Evolutionary conservation across 139 green algal genomes (phyloP).

Genomic region (Chara braunii): DNA sequence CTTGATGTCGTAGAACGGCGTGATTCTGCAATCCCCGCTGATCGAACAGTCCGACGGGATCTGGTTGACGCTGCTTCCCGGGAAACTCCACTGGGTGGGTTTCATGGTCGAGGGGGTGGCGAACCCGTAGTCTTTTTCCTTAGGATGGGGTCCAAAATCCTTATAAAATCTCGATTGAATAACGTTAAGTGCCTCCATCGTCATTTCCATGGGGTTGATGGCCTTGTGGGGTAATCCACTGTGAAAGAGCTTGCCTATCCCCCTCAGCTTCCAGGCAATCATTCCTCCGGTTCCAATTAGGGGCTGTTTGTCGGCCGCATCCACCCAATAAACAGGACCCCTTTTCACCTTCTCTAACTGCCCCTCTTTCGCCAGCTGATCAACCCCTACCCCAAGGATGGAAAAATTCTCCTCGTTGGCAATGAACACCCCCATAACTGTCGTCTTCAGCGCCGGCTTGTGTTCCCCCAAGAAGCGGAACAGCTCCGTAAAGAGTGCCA

Average conservation of each 20-base stretch:
- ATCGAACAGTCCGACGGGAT: slow-evolving; percentile 63
- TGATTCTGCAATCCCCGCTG: slow-evolving; percentile 49
- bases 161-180: slow-evolving; percentile 54
- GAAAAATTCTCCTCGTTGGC: slow-evolving; percentile 66
- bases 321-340: slow-evolving; percentile 53
- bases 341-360: slow-evolving; percentile 49
- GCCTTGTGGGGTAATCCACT: slow-evolving; percentile 57
- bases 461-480: slow-evolving; percentile 47
- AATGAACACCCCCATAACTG: slow-evolving; percentile 64
- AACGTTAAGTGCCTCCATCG: slow-evolving; percentile 51
- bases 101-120: slow-evolving; percentile 60
- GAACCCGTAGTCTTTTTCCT: slow-evolving; percentile 46
- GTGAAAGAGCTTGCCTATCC: slow-evolving; percentile 55
- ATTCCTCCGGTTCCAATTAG: slow-evolving; percentile 63
- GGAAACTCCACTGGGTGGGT: slow-evolving; percentile 56
- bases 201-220: slow-evolving; percentile 66
- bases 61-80: slow-evolving; percentile 62
- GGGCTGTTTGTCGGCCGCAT: slow-evolving; percentile 59
- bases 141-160: slow-evolving; percentile 47
- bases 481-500: slow-evolving; percentile 63
- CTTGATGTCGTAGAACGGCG: slow-evolving; percentile 39
- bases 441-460: slow-evolving; percentile 49
- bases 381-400: slow-evolving; percentile 56
- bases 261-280: slow-evolving; percentile 41
- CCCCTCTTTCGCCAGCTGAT: slow-evolving; percentile 54